Percentiles rank a stretch among this genome's conserved stretches.
phyloP scores from a whole-genome alignment of 768 basidiomycete genomes.

The Trametes coccinea region DNA sequence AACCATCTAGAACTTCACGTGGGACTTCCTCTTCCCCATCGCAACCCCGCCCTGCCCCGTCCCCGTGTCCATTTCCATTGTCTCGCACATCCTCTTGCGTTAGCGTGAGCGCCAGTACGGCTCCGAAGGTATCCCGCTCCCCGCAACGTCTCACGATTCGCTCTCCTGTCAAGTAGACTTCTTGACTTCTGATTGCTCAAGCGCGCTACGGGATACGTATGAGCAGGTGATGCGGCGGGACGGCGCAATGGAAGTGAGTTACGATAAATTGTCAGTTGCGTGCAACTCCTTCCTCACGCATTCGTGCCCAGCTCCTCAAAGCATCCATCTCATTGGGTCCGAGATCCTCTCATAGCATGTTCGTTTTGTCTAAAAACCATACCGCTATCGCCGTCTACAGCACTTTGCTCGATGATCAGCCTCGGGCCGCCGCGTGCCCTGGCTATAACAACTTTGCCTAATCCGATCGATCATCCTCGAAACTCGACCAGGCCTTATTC shows the following conservation, averaged over 20 bases:
- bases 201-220: too few species aligned
- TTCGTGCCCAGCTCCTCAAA: constrained; percentile 2
- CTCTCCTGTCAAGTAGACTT: neutral
- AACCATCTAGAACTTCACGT: neutral
- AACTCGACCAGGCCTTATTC: neutral
- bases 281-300: neutral
- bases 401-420: constrained; percentile 5
- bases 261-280: neutral
- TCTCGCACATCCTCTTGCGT: constrained; percentile 1
- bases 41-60: neutral
- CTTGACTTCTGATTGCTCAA: too few species aligned
- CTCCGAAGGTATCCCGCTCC: constrained; percentile 10
- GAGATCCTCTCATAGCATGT: neutral
- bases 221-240: too few species aligned
- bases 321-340: constrained; percentile 12
- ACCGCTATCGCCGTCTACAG: constrained; percentile 14
- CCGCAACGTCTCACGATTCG: constrained; percentile 1
- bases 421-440: constrained; percentile 1
- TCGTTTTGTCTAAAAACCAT: neutral
- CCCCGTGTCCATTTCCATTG: neutral
- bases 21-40: neutral
- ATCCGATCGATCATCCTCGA: constrained; percentile 18
- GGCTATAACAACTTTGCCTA: constrained; percentile 3
- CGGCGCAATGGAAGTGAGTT: neutral
- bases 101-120: constrained; percentile 5